phyloP scores from a whole-genome alignment of 2,329 filamentous ascomycete species.

The Hypoxylon sp. region DNA sequence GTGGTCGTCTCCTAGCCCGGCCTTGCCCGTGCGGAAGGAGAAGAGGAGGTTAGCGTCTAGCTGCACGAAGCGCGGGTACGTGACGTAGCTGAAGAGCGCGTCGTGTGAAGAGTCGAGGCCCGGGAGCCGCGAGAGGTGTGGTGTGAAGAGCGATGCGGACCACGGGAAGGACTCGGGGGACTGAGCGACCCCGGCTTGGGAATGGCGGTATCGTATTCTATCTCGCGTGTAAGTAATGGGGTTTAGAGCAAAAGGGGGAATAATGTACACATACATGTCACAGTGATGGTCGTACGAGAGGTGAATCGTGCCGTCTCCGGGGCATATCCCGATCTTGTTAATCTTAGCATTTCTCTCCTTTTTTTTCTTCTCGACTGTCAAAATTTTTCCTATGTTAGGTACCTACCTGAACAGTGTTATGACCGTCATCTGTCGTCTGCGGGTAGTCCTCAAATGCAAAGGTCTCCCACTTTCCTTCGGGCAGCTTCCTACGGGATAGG shows the following conservation, averaged over 20 bases:
- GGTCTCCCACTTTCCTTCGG: slow-evolving; percentile 57
- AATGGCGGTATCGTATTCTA: slow-evolving; percentile 55
- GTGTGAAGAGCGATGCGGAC: slow-evolving; percentile 53
- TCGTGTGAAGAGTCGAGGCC: slow-evolving; percentile 48
- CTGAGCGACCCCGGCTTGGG: slow-evolving; percentile 49
- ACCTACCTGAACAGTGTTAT: slow-evolving; percentile 65
- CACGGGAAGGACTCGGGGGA: slow-evolving; percentile 50
- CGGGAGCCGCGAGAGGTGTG: slow-evolving; percentile 53
- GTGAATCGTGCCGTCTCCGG: slow-evolving; percentile 64
- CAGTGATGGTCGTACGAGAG: slow-evolving; percentile 65
- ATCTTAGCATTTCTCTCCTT: slow-evolving; percentile 19
- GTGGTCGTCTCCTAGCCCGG: slow-evolving; percentile 62
- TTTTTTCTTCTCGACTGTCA: slow-evolving; percentile 1
- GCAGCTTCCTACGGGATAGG: slow-evolving; percentile 58
- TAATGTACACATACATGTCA: slow-evolving; percentile 47
- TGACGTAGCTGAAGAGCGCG: slow-evolving; percentile 55
- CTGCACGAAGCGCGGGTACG: slow-evolving; percentile 62
- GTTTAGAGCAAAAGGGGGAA: no score
- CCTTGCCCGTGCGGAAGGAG: slow-evolving; percentile 63
- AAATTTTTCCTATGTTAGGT: slow-evolving; percentile 33
- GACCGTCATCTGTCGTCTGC: slow-evolving; percentile 63
- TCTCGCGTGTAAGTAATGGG: slow-evolving; percentile 4
- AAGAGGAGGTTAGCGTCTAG: slow-evolving; percentile 56
- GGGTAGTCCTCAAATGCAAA: slow-evolving; percentile 62
- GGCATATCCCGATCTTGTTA: slow-evolving; percentile 58